Evolutionary conservation across 176 grass and related monocot species (phyloP).

Genomic region (Leersia perrieri): DNA sequence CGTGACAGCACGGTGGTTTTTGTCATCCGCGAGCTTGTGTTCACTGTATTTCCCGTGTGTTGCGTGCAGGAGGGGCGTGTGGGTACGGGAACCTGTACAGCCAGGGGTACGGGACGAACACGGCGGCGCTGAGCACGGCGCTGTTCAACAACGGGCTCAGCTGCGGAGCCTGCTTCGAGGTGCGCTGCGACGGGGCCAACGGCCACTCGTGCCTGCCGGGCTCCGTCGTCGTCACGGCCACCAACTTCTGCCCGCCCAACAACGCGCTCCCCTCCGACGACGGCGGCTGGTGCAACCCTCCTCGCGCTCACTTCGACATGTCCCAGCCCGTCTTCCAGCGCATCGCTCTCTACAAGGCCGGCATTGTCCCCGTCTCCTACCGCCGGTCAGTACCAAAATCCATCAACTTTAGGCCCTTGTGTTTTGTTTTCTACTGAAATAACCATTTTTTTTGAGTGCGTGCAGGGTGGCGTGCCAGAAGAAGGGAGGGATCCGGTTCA

Average conservation of each 20-base stretch:
- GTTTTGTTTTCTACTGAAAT: background rate
- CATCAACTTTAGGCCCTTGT: too few species aligned
- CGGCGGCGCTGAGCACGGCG: conserved; percentile 86
- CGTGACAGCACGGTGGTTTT: background rate
- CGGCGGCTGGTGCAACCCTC: conserved; percentile 95
- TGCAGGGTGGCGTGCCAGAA: conserved; percentile 68
- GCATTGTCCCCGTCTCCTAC: conserved; percentile 84
- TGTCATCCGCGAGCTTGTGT: too few species aligned
- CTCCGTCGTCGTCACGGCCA: conserved; percentile 77
- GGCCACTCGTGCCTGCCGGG: conserved; percentile 63
- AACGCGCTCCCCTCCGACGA: conserved; percentile 60
- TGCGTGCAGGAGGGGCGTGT: conserved; percentile 63
- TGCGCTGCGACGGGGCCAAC: conserved; percentile 51
- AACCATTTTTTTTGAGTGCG: too few species aligned
- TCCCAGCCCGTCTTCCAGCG: conserved; percentile 81
- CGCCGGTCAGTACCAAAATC: conserved; percentile 34
- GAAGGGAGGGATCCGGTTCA: conserved; percentile 87
- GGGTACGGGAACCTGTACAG: conserved; percentile 96
- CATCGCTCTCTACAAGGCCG: conserved; percentile 77
- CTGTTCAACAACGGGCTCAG: conserved; percentile 90
- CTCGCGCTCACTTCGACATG: conserved; percentile 80
- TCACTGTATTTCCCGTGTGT: background rate
- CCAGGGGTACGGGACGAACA: conserved; percentile 87
- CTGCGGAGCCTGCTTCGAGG: conserved; percentile 85
- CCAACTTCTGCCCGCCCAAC: conserved; percentile 97